Evolutionary conservation across 2,329 filamentous ascomycete species (phyloP).

Genomic region (Onygena corvina): DNA sequence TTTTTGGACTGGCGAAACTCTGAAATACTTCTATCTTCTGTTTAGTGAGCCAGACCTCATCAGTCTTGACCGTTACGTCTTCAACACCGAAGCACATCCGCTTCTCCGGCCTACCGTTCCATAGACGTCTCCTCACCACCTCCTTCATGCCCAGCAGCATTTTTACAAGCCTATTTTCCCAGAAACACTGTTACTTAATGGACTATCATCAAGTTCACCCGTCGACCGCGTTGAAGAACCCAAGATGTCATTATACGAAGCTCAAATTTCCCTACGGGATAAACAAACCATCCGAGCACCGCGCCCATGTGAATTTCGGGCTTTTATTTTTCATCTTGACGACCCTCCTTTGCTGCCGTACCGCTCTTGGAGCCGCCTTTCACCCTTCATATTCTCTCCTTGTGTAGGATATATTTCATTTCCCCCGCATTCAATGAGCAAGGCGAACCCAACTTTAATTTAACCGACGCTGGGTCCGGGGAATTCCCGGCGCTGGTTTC

Average conservation of each 20-base stretch:
- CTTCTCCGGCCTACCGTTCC: conserved; percentile 25
- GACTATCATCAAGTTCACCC: background rate
- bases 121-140: background rate
- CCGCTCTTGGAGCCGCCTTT: background rate
- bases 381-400: background rate
- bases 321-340: background rate
- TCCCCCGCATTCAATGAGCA: background rate
- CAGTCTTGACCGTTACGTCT: conserved; percentile 56
- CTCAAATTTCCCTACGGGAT: background rate
- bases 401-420: background rate
- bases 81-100: conserved; percentile 47
- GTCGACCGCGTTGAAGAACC: background rate
- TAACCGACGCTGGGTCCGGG: background rate
- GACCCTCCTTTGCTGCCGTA: too few relatives aligned
- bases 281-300: background rate
- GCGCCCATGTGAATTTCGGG: background rate
- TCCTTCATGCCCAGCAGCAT: background rate
- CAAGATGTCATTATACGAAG: background rate
- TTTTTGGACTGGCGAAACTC: conserved; percentile 80
- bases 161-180: background rate
- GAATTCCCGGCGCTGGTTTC: background rate
- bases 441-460: background rate
- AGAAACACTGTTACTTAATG: background rate
- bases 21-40: conserved; percentile 85
- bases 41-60: conserved; percentile 57